Percentiles rank a stretch among this genome's conserved stretches.
Evolutionary conservation across 139 green algal genomes (phyloP).

Genomic region (Coelastrella sp.): DNA sequence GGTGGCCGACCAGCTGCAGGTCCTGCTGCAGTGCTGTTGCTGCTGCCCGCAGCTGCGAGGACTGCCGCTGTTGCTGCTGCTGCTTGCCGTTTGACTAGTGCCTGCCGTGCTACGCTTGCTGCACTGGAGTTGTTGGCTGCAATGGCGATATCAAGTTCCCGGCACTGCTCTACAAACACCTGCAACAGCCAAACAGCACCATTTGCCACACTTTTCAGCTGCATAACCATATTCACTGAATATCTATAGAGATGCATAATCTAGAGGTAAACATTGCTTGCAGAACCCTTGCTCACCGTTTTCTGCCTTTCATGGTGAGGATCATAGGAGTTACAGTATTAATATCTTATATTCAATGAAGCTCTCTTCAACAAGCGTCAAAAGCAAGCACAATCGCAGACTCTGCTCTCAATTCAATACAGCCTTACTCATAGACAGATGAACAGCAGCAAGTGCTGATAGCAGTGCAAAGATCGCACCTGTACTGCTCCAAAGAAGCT

Average conservation of each 20-base stretch:
- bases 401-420: too few relatives aligned
- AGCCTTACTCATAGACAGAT: too few relatives aligned
- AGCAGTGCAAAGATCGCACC: conserved; percentile 53
- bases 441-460: too few relatives aligned
- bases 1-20: conserved; percentile 13
- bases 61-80: conserved; percentile 45
- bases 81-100: conserved; percentile 39
- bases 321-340: too few relatives aligned
- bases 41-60: conserved; percentile 36
- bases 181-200: conserved; percentile 9
- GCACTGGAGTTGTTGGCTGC: conserved; percentile 31
- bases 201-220: too few relatives aligned
- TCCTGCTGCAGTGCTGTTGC: not conserved
- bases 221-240: not conserved
- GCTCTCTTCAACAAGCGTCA: too few relatives aligned
- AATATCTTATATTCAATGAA: too few relatives aligned
- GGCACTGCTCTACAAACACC: conserved; percentile 76
- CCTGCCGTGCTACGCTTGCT: conserved; percentile 38
- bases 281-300: too few relatives aligned
- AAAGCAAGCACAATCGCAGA: too few relatives aligned
- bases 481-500: conserved; percentile 93
- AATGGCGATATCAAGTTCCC: conserved; percentile 76
- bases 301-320: too few relatives aligned
- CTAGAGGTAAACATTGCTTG: too few relatives aligned
- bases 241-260: too few relatives aligned